Conservation (phyloP, 2,329 filamentous ascomycete genomes). For the Phialophora expanda region DNA sequence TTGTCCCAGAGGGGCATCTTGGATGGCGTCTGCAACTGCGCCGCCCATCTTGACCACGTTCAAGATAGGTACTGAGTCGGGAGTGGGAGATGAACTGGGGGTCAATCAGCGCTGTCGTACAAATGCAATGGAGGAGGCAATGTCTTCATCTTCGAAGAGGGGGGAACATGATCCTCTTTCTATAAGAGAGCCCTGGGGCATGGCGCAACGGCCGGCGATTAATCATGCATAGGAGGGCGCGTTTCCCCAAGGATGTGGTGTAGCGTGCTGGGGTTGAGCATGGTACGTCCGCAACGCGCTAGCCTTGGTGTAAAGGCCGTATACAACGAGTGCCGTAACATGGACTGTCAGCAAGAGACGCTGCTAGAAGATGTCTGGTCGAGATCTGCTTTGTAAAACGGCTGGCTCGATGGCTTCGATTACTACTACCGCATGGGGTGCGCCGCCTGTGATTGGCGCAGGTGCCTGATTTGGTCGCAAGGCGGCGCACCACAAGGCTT, state of each 20-base stretch:
- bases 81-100: not conserved
- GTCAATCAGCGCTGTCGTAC: not conserved
- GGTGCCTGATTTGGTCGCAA: not conserved
- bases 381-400: not conserved
- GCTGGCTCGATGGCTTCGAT: constrained; percentile 2
- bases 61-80: not conserved
- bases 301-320: not conserved
- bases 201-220: not conserved
- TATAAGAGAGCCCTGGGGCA: not conserved
- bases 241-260: not conserved
- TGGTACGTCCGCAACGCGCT: not conserved
- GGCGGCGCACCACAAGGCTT: not conserved
- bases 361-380: not conserved
- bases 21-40: constrained; percentile 31
- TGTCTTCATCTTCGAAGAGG: not conserved
- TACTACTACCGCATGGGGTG: constrained; percentile 9
- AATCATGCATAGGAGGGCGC: not conserved
- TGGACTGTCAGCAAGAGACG: constrained; percentile 15
- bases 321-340: not conserved
- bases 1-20: constrained; percentile 56
- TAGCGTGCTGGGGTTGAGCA: not conserved
- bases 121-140: not conserved
- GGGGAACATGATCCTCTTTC: not conserved
- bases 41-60: constrained; percentile 16
- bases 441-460: not conserved